These are phyloP conservation scores for Podosphaera xanthii DNA, from an alignment of 2,329 filamentous ascomycete species.

Conservation along the genomic window DNA sequence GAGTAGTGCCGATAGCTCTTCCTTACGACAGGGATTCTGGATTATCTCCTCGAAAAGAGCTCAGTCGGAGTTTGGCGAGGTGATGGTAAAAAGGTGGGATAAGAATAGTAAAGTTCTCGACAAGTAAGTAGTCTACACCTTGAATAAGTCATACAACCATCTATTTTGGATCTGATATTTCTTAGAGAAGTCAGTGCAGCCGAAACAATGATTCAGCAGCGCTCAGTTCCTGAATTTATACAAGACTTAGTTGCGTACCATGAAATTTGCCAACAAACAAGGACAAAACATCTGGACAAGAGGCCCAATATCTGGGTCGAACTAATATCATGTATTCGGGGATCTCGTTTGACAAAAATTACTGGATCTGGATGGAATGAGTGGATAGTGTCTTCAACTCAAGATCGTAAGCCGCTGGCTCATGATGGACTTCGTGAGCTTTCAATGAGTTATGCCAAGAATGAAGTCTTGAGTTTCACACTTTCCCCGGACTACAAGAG, in stretches of 20 bases:
- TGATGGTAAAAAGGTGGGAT: conserved; percentile 30
- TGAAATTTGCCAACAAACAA: conserved; percentile 1
- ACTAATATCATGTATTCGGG: conserved; percentile 26
- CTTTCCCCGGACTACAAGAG: conserved; percentile 18
- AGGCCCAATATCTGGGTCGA: conserved; percentile 25
- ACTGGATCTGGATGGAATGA: conserved; percentile 21
- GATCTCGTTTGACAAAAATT: conserved; percentile 23
- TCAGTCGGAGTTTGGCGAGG: conserved; percentile 13
- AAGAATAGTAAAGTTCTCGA: conserved; percentile 29
- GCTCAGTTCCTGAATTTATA: conserved; percentile 14
- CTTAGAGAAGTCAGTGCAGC: conserved; percentile 18
- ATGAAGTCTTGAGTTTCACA: conserved; percentile 25
- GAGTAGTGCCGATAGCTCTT: conserved; percentile 26
- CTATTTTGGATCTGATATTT: conserved; percentile 1
- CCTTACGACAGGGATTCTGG: conserved; percentile 34
- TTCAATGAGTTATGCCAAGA: conserved; percentile 11
- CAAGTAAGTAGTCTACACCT: conserved; percentile 13
- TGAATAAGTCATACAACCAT: neutral
- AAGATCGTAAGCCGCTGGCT: conserved; percentile 19
- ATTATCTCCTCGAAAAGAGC: conserved; percentile 17
- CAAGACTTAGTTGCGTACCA: conserved; percentile 11
- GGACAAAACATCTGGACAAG: neutral
- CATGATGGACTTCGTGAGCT: conserved; percentile 16
- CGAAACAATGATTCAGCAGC: conserved; percentile 24
- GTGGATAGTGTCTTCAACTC: conserved; percentile 31